These are phyloP conservation scores for Phytophthora pinifolia DNA, from an alignment of 352 stramenopile species.

Conservation along the genomic window DNA sequence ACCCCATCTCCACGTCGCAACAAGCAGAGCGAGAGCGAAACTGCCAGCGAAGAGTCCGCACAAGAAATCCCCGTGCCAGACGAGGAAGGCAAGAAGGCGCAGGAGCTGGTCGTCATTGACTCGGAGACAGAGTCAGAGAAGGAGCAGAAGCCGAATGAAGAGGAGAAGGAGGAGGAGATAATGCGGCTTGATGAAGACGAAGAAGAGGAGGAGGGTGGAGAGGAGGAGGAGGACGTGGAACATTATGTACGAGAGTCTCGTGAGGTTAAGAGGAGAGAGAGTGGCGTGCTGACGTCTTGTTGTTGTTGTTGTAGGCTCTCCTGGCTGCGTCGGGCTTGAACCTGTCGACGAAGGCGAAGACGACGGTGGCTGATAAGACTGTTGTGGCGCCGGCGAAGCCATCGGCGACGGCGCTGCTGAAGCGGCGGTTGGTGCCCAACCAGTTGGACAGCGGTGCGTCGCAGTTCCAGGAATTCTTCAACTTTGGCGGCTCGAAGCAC, in stretches of 20 bases:
- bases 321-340: slow-evolving; percentile 53
- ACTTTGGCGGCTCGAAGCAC: slow-evolving; percentile 29
- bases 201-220: slow-evolving; percentile 29
- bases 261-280: not conserved
- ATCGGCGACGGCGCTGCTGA: slow-evolving; percentile 13
- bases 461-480: slow-evolving; percentile 38
- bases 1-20: slow-evolving; percentile 19
- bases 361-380: not conserved
- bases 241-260: slow-evolving; percentile 42
- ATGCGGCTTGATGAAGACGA: slow-evolving; percentile 51
- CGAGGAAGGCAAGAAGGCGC: slow-evolving; percentile 1
- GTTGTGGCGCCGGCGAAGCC: not conserved
- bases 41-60: slow-evolving; percentile 19
- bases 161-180: slow-evolving; percentile 40
- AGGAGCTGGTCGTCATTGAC: slow-evolving; percentile 4
- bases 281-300: not conserved
- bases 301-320: slow-evolving; percentile 29
- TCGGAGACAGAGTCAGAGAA: slow-evolving; percentile 16
- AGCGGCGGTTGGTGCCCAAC: slow-evolving; percentile 46
- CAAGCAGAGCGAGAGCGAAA: slow-evolving; percentile 14
- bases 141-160: not conserved
- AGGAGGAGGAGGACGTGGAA: slow-evolving; percentile 50
- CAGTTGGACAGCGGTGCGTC: slow-evolving; percentile 68
- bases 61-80: slow-evolving; percentile 27
- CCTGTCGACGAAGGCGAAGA: slow-evolving; percentile 20